These are phyloP conservation scores for Meira nashicola DNA, from an alignment of 1,284 basidiomycete species.

Conservation along the genomic window DNA sequence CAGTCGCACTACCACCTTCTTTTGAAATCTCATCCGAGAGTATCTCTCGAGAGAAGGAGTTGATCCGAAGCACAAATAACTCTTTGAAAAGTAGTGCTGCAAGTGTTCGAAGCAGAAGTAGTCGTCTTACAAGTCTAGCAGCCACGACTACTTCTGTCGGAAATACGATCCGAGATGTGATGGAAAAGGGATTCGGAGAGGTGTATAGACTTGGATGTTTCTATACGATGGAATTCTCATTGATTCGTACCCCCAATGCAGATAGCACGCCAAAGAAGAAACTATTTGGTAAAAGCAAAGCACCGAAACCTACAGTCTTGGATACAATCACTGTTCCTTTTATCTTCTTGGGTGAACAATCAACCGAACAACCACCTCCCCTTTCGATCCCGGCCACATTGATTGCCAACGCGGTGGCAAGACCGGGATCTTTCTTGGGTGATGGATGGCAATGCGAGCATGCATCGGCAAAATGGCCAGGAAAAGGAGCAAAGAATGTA, in stretches of 20 bases:
- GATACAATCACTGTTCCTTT: slow-evolving; percentile 34
- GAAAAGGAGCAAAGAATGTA: slow-evolving; percentile 29
- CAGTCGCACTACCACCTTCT: slow-evolving; percentile 40
- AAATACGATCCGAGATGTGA: slow-evolving; percentile 9
- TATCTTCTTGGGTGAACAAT: slow-evolving; percentile 42
- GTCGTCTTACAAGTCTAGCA: slow-evolving; percentile 7
- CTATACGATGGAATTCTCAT: slow-evolving; percentile 34
- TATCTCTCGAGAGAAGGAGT: slow-evolving; percentile 23
- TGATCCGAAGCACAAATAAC: slow-evolving; percentile 14
- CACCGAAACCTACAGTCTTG: slow-evolving; percentile 11
- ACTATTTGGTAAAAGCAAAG: slow-evolving; percentile 12
- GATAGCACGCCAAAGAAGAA: neutral
- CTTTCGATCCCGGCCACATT: slow-evolving; percentile 13
- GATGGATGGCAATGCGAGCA: slow-evolving; percentile 33
- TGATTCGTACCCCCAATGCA: slow-evolving; percentile 14
- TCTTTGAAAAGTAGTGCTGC: slow-evolving; percentile 1
- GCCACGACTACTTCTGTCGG: neutral
- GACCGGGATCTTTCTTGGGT: slow-evolving; percentile 21
- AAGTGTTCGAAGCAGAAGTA: slow-evolving; percentile 8
- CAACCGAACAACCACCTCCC: slow-evolving; percentile 30
- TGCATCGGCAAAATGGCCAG: slow-evolving; percentile 37
- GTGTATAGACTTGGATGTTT: slow-evolving; percentile 46
- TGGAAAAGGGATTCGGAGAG: slow-evolving; percentile 37
- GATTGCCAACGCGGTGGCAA: slow-evolving; percentile 12
- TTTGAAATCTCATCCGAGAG: slow-evolving; percentile 43